These are phyloP conservation scores for Globisporangium heterothallicum DNA, from an alignment of 352 stramenopile genomes.

Conservation along the genomic window DNA sequence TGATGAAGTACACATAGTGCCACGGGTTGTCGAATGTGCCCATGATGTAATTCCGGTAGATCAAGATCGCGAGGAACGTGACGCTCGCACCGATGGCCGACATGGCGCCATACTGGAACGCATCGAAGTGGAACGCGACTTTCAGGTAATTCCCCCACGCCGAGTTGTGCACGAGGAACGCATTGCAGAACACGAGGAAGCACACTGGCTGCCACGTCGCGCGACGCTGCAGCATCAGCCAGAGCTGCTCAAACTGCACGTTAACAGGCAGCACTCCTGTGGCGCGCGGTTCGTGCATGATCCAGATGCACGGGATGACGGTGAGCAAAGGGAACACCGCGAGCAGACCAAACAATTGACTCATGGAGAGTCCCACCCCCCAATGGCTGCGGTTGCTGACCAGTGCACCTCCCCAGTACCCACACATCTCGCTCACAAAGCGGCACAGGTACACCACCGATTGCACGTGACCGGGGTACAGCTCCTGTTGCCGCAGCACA, in stretches of 20 bases:
- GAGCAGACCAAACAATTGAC: constrained; percentile 56
- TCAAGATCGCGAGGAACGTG: constrained; percentile 49
- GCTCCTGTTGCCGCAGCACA: constrained; percentile 40
- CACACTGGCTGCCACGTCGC: constrained; percentile 74
- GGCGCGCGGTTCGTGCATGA: constrained; percentile 45
- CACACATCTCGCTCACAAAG: constrained; percentile 73
- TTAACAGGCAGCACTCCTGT: constrained; percentile 18
- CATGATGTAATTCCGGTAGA: constrained; percentile 54
- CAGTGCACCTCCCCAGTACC: constrained; percentile 60
- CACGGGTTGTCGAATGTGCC: constrained; percentile 34
- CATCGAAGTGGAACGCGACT: constrained; percentile 60
- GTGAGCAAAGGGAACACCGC: constrained; percentile 50
- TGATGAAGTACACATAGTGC: constrained; percentile 63
- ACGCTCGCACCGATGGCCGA: constrained; percentile 61
- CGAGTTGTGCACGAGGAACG: constrained; percentile 63
- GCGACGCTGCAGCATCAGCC: constrained; percentile 55
- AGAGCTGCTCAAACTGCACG: constrained; percentile 38
- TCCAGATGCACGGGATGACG: constrained; percentile 49
- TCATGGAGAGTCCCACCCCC: constrained; percentile 55
- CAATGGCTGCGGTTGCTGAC: constrained; percentile 55
- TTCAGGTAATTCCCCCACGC: constrained; percentile 80
- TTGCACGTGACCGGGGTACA: constrained; percentile 37
- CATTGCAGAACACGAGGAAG: constrained; percentile 64
- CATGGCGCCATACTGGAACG: constrained; percentile 75
- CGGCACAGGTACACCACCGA: constrained; percentile 74